Evolutionary conservation across 192 early-diverging fungal species (phyloP).

Genomic region (Podila horticola): DNA sequence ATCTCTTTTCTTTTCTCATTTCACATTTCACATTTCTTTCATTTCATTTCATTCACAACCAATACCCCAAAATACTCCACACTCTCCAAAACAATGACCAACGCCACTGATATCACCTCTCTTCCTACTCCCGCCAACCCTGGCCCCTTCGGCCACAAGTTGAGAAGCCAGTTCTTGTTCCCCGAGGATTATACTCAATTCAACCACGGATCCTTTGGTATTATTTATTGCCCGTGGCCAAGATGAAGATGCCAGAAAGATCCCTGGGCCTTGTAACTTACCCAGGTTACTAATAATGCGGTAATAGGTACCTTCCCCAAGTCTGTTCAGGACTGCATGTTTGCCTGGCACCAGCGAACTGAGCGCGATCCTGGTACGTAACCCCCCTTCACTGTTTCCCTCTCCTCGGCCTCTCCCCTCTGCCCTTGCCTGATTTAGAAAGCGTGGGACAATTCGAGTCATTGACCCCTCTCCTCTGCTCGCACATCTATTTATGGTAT

Average conservation of each 20-base stretch:
- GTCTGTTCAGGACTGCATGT: constrained; percentile 27
- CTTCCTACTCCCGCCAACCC: constrained; percentile 40
- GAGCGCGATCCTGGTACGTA: constrained; percentile 29
- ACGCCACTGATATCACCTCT: background rate
- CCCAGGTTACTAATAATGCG: background rate
- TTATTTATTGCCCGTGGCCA: background rate
- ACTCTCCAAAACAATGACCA: background rate
- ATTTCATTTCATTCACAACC: background rate
- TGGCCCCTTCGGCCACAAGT: constrained; percentile 55
- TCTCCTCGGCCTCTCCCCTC: background rate
- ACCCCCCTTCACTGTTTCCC: background rate
- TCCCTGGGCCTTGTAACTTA: constrained; percentile 3
- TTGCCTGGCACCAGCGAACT: constrained; percentile 20
- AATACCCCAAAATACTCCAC: background rate
- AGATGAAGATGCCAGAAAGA: constrained; percentile 27
- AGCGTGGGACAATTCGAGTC: background rate
- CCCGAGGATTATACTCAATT: constrained; percentile 58
- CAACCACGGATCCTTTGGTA: constrained; percentile 77
- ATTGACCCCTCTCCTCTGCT: background rate
- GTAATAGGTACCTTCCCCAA: constrained; percentile 38
- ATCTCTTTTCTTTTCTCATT: no score
- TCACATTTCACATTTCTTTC: no score
- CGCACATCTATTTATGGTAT: background rate
- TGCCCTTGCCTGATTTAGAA: background rate
- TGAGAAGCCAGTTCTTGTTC: constrained; percentile 60